Base-by-base conservation (phyloP, 768 basidiomycete genomes). In the Hydnum rufescens region DNA sequence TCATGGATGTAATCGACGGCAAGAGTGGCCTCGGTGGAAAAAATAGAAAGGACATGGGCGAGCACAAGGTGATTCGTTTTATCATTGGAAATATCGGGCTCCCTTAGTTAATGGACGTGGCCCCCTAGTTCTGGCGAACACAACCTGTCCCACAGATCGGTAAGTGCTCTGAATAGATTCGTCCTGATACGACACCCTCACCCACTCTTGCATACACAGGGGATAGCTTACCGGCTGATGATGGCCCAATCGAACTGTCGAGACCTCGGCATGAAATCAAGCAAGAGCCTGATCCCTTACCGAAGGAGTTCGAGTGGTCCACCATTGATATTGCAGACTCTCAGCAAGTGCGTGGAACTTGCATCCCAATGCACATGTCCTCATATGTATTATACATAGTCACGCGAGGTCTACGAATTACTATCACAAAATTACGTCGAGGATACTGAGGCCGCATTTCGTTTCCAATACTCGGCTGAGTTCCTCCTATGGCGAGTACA, bases 361-460 rank as follows among this genome's bases (percentile, higher is more conserved):
- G n/a, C 18, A 34, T 49, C 18, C 23, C 23, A 50, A 31, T 31
- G 16, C 51, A 60, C 49, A 54, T 54, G 54, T 43, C 49, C 28
- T 23, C 28, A 4, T 18, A 13, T 47, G 8, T 8, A 28, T 25
- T 49, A 16, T 18, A 22, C 8, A 43, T 19, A 19, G 48, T 13
- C 30, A 34, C 30, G 1, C 61, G 95, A 99, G 63, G 78, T 96
- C 8, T 86, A 95, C 60, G 80, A 89, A 57, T 72, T 99, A 2
- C 69, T 99, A 36, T 95, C 88, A 3, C 71, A 80, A 8, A 84
- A 97, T 66, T 99, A 97, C 59, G 90, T 99, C 43, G 95, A 99
- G 64, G 95, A 99, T 62, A 82, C 86, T 58, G 82, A 88, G 49
- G 92, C 92, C 3, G 74, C 83, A n/a, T 95, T 97, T 72, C 78